Evolutionary conservation across 768 basidiomycete genomes (phyloP).

Genomic region (Leucogyrophana mollusca): DNA sequence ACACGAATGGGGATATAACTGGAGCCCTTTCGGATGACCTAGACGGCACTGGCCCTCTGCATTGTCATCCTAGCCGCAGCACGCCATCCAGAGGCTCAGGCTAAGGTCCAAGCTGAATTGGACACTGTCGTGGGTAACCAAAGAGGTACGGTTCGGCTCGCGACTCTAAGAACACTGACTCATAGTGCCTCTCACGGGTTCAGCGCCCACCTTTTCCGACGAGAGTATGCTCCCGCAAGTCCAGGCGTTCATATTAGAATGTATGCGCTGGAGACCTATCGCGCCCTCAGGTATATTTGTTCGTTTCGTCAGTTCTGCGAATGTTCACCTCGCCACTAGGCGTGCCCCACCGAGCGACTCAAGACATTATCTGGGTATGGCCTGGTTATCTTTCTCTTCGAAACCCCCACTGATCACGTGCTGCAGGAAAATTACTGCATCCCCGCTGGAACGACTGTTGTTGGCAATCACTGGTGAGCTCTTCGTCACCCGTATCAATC

Average conservation of each 20-base stretch:
- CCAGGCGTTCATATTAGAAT: slow-evolving; percentile 33
- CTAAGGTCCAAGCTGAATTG: slow-evolving; percentile 49
- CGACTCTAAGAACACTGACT: too few relatives aligned
- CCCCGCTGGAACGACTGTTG: slow-evolving; percentile 16
- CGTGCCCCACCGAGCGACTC: slow-evolving; percentile 10
- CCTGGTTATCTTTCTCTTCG: neutral
- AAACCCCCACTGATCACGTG: neutral
- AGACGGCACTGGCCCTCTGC: slow-evolving; percentile 50
- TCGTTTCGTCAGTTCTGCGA: neutral
- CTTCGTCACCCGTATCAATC: too few relatives aligned
- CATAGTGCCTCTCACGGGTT: too few relatives aligned
- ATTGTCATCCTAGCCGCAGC: slow-evolving; percentile 47
- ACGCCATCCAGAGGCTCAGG: slow-evolving; percentile 46
- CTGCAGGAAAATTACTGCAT: slow-evolving; percentile 13
- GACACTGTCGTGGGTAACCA: slow-evolving; percentile 44
- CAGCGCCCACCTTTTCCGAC: slow-evolving; percentile 37
- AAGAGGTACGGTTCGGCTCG: slow-evolving; percentile 5
- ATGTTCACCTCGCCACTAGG: slow-evolving; percentile 7
- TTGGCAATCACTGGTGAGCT: slow-evolving; percentile 16
- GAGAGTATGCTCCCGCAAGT: slow-evolving; percentile 26
- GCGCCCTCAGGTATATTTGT: slow-evolving; percentile 16
- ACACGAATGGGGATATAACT: neutral
- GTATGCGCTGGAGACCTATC: slow-evolving; percentile 33
- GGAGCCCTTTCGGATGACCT: neutral
- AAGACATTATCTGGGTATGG: slow-evolving; percentile 17